Evolutionary conservation across 176 grass and related monocot species (phyloP).

Genomic region (Carex myosuroides): DNA sequence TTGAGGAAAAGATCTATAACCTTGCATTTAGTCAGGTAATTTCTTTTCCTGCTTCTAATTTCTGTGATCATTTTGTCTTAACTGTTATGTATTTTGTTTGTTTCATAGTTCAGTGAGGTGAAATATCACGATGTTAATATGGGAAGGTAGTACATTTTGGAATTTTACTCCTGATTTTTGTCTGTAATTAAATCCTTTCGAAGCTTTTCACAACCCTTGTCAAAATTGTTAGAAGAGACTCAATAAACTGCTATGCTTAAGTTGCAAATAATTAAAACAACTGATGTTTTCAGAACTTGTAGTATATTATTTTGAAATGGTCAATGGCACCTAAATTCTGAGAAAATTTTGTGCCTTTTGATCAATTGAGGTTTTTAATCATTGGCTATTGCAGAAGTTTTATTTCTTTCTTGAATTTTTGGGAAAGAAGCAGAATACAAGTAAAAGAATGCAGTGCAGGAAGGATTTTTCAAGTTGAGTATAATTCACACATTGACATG

Average conservation of each 20-base stretch:
- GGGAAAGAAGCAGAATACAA: background rate
- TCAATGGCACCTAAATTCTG: background rate
- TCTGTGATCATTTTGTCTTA: background rate
- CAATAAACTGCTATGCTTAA: background rate
- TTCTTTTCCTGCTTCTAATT: background rate
- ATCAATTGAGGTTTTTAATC: background rate
- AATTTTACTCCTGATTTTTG: background rate
- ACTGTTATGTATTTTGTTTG: background rate
- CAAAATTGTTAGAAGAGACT: background rate
- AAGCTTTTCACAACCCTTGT: background rate
- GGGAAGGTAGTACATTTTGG: background rate
- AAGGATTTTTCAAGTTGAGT: background rate
- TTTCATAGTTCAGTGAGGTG: background rate
- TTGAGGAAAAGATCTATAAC: constrained; percentile 71
- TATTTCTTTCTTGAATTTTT: background rate
- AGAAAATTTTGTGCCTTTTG: background rate
- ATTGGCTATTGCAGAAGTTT: background rate
- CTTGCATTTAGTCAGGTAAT: constrained; percentile 52
- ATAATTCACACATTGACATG: background rate
- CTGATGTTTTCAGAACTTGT: background rate
- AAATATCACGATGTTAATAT: background rate
- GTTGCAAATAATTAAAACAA: background rate
- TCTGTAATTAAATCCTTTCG: background rate
- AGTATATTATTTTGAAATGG: background rate
- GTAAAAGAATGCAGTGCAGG: background rate